phyloP scores from a whole-genome alignment of 495 filamentous ascomycete species.

The Penicillium canescens region DNA sequence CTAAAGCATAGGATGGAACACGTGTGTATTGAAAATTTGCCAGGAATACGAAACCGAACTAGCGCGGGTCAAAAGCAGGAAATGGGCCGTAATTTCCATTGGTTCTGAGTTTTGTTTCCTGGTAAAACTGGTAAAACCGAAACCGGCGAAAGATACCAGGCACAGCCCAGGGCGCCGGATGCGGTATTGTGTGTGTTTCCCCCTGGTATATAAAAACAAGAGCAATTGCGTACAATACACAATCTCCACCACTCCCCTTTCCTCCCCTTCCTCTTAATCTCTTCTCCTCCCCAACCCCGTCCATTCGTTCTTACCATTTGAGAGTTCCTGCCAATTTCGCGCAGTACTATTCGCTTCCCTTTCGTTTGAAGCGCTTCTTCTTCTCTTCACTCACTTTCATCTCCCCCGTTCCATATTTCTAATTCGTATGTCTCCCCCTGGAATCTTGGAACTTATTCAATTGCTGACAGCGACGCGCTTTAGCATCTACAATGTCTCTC shows the following conservation, averaged over 20 bases:
- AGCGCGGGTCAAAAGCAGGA: conserved; percentile 8
- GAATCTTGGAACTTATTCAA: neutral
- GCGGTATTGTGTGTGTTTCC: conserved; percentile 24
- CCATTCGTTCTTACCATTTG: conserved; percentile 51
- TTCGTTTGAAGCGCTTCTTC: conserved; percentile 25
- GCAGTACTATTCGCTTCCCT: conserved; percentile 20
- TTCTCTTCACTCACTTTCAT: conserved; percentile 33
- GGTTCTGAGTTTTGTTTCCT: neutral
- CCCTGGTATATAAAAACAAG: conserved; percentile 13
- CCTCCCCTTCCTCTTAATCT: conserved; percentile 39
- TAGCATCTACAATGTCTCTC: conserved; percentile 66
- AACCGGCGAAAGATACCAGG: conserved; percentile 5
- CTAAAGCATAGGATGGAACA: conserved; percentile 2
- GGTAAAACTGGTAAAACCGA: neutral
- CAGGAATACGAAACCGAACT: conserved; percentile 11
- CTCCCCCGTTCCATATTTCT: conserved; percentile 14
- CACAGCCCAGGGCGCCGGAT: conserved; percentile 11
- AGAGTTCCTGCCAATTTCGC: conserved; percentile 19
- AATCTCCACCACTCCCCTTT: conserved; percentile 42
- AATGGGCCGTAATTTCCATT: conserved; percentile 3
- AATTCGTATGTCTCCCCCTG: conserved; percentile 16
- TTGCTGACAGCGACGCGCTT: conserved; percentile 6
- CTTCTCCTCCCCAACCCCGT: conserved; percentile 36
- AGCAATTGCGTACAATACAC: conserved; percentile 11
- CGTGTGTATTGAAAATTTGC: conserved; percentile 2